Evolutionary conservation across 2,329 filamentous ascomycete species (phyloP), one percentile per base, ranked within the genome.

Genomic region (Fusarium secorum): DNA sequence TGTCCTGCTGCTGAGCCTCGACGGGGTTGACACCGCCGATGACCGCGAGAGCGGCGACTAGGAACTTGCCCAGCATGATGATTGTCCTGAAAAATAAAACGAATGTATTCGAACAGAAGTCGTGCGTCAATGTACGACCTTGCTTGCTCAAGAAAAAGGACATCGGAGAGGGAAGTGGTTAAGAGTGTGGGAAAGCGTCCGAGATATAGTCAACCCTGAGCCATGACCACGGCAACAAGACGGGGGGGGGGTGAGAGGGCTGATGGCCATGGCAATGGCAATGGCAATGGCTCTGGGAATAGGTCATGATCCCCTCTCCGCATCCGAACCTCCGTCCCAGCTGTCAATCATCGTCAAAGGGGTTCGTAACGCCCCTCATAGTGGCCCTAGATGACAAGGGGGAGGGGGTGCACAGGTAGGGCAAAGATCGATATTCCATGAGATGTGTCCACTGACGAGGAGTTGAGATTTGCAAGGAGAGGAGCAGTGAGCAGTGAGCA

Each of bases 31-130:
- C 70, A 44, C 65, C 63, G 55, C 66, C 66, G 32, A 72, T 73
- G 56, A 79, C 68, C 60, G 74, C 74, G 66, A 78, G 71, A 60
- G 73, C 65, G 58, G 72, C 64, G 42, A 77, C 48, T 41, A 73
- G 60, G 33, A 68, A 57, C 41, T 68, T 73, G 46, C 65, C 59
- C 54, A 73, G 44, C 72, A 75, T 74, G 54, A 58, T 75, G 64
- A 44, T 55, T 49, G 67, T 61, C 60, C 56, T 68, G 61, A 39
- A 58, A 60, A 44, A 33, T 35, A 39, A 54, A 70, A 71, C 60
- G 69, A 71, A 54, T 70, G 69, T 62, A 55, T 60, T 56, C 22
- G 66, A 68, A 61, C 61, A 65, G 26, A 62, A 57, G 65, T 63
- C 69, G 69, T 62, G 69, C 68, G 39, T 70, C 41, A 62, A 72